A percentile compares a stretch with the other conserved stretches of the same genome.
Evolutionary conservation across 129 eudicot genomes (phyloP).

Genomic region (Flaveria linearis): DNA sequence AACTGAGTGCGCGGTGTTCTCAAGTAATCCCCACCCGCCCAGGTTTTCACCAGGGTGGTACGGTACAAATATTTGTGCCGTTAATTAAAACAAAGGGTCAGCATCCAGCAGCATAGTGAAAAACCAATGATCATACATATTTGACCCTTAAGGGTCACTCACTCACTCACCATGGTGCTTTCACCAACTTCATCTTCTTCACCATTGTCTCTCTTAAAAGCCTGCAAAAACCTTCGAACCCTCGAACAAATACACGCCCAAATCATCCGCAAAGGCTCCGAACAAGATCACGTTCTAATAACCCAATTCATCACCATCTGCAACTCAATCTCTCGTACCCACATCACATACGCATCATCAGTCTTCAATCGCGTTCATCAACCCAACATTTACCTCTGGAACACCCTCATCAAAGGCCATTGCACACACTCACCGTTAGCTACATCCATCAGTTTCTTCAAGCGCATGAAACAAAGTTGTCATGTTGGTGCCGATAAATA

Average conservation of each 20-base stretch:
- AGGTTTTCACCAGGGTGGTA: too few species aligned
- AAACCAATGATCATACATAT: too few species aligned
- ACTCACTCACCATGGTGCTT: background rate
- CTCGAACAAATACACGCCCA: conserved; percentile 61
- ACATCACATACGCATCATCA: conserved; percentile 40
- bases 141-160: background rate
- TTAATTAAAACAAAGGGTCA: too few species aligned
- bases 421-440: conserved; percentile 32
- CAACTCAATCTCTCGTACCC: conserved; percentile 23
- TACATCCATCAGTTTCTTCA: conserved; percentile 36
- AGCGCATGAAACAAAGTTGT: conserved; percentile 36
- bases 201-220: conserved; percentile 35
- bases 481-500: conserved; percentile 46
- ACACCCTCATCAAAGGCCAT: conserved; percentile 45
- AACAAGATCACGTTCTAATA: conserved; percentile 58
- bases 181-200: conserved; percentile 26
- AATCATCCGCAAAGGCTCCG: conserved; percentile 59
- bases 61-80: too few species aligned
- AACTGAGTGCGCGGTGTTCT: too few species aligned
- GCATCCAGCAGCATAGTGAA: too few species aligned
- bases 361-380: conserved; percentile 51
- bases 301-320: conserved; percentile 47
- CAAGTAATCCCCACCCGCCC: too few species aligned
- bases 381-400: conserved; percentile 65
- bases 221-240: conserved; percentile 49